phyloP scores from a whole-genome alignment of 2,329 filamentous ascomycete species.

The Alternaria sp. region DNA sequence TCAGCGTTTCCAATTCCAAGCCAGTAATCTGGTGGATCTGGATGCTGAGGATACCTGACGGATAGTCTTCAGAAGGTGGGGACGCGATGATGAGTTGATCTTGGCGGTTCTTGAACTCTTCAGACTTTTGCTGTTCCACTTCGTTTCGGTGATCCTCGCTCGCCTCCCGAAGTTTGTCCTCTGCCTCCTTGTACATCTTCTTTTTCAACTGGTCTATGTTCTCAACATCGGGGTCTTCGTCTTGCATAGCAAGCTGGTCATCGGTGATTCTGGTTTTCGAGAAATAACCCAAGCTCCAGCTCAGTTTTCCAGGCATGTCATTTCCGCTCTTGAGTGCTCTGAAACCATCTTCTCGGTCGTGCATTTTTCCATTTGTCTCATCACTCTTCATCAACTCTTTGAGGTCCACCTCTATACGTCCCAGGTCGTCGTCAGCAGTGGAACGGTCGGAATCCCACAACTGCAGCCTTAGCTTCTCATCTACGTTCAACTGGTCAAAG shows the following conservation, averaged over 20 bases:
- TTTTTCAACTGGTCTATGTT: slow-evolving; percentile 67
- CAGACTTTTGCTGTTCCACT: slow-evolving; percentile 71
- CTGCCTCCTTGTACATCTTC: slow-evolving; percentile 63
- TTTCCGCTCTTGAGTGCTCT: slow-evolving; percentile 71
- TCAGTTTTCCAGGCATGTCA: slow-evolving; percentile 72
- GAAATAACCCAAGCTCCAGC: slow-evolving; percentile 77
- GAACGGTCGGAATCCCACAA: slow-evolving; percentile 80
- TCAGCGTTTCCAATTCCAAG: slow-evolving; percentile 68
- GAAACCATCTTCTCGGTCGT: slow-evolving; percentile 71
- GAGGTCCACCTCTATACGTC: slow-evolving; percentile 74
- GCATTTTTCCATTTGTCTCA: slow-evolving; percentile 69
- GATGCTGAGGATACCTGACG: slow-evolving; percentile 73
- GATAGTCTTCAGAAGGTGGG: slow-evolving; percentile 68
- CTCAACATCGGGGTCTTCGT: slow-evolving; percentile 65
- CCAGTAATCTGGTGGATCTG: slow-evolving; percentile 78
- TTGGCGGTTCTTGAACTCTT: slow-evolving; percentile 67
- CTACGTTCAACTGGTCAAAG: slow-evolving; percentile 75
- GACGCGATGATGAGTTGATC: slow-evolving; percentile 74
- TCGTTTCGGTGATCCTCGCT: slow-evolving; percentile 68
- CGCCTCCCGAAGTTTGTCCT: slow-evolving; percentile 73
- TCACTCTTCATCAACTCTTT: slow-evolving; percentile 69
- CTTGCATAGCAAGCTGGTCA: slow-evolving; percentile 69
- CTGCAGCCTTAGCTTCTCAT: slow-evolving; percentile 73
- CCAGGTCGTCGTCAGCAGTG: slow-evolving; percentile 77
- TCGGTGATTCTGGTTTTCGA: slow-evolving; percentile 71